Percentiles rank a stretch among this genome's conserved stretches.
phyloP scores from a whole-genome alignment of 306 rosid species.

The Sesbania bispinosa region DNA sequence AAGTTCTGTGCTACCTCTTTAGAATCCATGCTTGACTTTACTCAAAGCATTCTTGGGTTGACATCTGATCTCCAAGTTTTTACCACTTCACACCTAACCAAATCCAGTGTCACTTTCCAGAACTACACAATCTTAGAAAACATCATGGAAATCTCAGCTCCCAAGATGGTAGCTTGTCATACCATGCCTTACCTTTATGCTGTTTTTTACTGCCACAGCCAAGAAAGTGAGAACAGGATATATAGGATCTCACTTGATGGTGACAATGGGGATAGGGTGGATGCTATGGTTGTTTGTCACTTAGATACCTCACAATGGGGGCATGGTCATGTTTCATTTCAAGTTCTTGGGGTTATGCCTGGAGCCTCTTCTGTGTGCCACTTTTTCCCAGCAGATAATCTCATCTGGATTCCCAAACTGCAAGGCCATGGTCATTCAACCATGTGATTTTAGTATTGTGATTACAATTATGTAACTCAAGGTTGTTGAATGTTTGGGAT shows the following conservation, averaged over 20 bases:
- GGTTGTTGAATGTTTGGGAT: too few species aligned
- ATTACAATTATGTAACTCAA: not conserved
- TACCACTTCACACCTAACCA: constrained; percentile 46
- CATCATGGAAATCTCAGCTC: too few species aligned
- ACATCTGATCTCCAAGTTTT: constrained; percentile 26
- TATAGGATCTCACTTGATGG: too few species aligned
- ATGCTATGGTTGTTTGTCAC: too few species aligned
- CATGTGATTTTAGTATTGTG: constrained; percentile 15
- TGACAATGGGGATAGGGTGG: too few species aligned
- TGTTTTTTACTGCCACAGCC: constrained; percentile 61
- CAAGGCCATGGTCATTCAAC: constrained; percentile 16
- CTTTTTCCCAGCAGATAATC: constrained; percentile 68
- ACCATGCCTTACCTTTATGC: constrained; percentile 77
- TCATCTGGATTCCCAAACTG: constrained; percentile 50
- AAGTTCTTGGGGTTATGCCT: too few species aligned
- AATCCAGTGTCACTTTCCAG: constrained; percentile 52
- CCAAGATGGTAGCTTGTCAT: constrained; percentile 76
- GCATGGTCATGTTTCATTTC: too few species aligned
- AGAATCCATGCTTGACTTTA: constrained; percentile 71
- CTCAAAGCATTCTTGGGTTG: constrained; percentile 40
- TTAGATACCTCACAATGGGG: too few species aligned
- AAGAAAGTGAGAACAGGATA: too few species aligned
- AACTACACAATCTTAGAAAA: too few species aligned
- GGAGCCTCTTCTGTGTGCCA: too few species aligned
- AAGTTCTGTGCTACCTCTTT: constrained; percentile 67